Conservation (phyloP, 345 rosid genomes). For the Leavenworthia alabamica region DNA sequence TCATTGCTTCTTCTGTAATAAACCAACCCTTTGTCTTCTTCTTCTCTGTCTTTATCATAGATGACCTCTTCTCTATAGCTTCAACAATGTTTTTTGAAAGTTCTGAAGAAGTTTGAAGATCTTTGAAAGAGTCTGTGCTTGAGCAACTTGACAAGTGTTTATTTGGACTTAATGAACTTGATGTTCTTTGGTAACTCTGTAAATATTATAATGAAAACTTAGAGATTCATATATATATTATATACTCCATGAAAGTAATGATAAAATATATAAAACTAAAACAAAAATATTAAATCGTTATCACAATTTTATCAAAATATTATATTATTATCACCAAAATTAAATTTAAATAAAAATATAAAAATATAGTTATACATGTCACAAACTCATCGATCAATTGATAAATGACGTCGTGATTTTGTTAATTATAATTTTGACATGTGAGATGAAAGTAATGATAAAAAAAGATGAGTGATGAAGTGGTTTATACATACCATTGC, state of each 20-base stretch:
- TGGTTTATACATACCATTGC: conserved; percentile 8
- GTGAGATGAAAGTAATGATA: no score
- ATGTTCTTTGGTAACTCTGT: conserved; percentile 22
- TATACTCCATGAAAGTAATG: no score
- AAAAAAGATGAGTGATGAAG: neutral
- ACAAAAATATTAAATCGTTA: no score
- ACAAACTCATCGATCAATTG: no score
- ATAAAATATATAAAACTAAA: no score
- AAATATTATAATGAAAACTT: neutral
- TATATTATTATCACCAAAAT: no score
- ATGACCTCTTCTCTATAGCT: neutral
- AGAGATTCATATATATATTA: neutral
- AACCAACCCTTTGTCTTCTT: conserved; percentile 9
- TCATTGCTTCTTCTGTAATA: neutral
- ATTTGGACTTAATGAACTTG: conserved; percentile 9
- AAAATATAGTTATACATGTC: no score
- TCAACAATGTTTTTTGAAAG: neutral
- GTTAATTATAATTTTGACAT: no score
- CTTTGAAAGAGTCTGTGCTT: conserved; percentile 11
- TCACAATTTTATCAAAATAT: no score
- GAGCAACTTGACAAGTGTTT: neutral
- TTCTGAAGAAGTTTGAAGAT: conserved; percentile 1
- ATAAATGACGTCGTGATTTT: no score
- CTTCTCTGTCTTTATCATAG: conserved; percentile 13
- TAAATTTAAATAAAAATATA: no score